phyloP scores from a whole-genome alignment of 257 asterid genomes.

The Coffea eugenioides region DNA sequence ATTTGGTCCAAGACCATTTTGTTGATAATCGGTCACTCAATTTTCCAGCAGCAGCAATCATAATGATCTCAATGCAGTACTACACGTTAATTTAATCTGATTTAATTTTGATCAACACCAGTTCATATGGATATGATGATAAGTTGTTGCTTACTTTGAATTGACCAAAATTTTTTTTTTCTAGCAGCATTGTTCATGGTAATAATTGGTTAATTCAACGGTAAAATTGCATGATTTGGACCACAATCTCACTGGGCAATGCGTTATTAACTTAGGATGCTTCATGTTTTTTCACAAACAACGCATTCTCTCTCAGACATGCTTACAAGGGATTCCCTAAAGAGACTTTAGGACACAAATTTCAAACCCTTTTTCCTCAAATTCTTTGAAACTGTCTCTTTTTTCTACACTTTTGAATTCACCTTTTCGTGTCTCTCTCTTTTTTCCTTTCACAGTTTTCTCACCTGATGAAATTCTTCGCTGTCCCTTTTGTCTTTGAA shows the following conservation, averaged over 20 bases:
- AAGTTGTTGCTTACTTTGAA: constrained; percentile 2
- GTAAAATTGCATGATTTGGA: constrained; percentile 13
- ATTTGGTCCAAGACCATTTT: constrained; percentile 8
- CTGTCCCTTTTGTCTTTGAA: constrained; percentile 8
- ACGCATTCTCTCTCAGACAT: constrained; percentile 5
- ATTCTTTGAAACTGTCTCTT: constrained; percentile 22
- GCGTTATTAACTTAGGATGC: constrained; percentile 34
- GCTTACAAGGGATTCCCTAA: constrained; percentile 26
- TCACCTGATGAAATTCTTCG: constrained; percentile 18
- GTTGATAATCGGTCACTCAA: neutral
- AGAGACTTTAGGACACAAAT: constrained; percentile 37
- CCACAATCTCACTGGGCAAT: constrained; percentile 8
- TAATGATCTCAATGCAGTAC: constrained; percentile 6
- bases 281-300: constrained; percentile 12
- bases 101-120: neutral
- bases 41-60: constrained; percentile 19
- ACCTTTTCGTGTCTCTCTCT: constrained; percentile 23
- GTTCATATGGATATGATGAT: neutral
- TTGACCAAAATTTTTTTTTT: constrained; percentile 11
- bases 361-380: constrained; percentile 38
- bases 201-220: constrained; percentile 26
- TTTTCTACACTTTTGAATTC: constrained; percentile 24
- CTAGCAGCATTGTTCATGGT: constrained; percentile 3
- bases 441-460: constrained; percentile 1
- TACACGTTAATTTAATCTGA: neutral